A percentile compares a stretch with the other conserved stretches of the same genome.
These are phyloP conservation scores for Colletotrichum lupini DNA, from an alignment of 2,329 filamentous ascomycete genomes.

Conservation along the genomic window DNA sequence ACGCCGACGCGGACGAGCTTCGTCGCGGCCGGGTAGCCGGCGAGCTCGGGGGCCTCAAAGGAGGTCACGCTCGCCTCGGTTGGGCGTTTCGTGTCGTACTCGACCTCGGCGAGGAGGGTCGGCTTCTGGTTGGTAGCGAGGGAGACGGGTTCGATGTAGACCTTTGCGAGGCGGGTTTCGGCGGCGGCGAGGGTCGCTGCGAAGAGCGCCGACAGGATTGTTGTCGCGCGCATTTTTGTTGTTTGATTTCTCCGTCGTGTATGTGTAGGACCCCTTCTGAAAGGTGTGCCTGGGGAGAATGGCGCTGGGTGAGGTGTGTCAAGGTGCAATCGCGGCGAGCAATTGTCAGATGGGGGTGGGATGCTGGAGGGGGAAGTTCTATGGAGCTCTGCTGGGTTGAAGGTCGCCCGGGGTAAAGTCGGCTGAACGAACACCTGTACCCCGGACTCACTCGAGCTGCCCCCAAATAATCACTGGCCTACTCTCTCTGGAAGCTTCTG, in stretches of 20 bases:
- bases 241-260: background rate
- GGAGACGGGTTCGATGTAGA: conserved; percentile 66
- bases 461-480: background rate
- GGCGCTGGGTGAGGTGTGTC: background rate
- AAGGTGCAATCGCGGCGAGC: background rate
- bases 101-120: conserved; percentile 64
- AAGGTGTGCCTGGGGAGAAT: background rate
- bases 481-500: background rate
- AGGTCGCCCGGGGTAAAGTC: conserved; percentile 22
- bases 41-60: conserved; percentile 67
- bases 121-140: conserved; percentile 45
- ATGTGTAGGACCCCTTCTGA: background rate
- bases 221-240: conserved; percentile 53
- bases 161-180: conserved; percentile 57
- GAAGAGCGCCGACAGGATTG: conserved; percentile 55
- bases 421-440: conserved; percentile 14
- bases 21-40: conserved; percentile 37
- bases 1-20: conserved; percentile 68
- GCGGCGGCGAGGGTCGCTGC: conserved; percentile 53
- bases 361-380: background rate
- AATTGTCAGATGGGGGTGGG: background rate
- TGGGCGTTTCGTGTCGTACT: conserved; percentile 61
- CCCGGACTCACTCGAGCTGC: background rate
- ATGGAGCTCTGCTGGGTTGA: background rate
- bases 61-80: conserved; percentile 59